Evolutionary conservation across 2,329 filamentous ascomycete genomes (phyloP), one percentile per base, ranked within the genome.

Genomic region (Bipolaris bicolor): DNA sequence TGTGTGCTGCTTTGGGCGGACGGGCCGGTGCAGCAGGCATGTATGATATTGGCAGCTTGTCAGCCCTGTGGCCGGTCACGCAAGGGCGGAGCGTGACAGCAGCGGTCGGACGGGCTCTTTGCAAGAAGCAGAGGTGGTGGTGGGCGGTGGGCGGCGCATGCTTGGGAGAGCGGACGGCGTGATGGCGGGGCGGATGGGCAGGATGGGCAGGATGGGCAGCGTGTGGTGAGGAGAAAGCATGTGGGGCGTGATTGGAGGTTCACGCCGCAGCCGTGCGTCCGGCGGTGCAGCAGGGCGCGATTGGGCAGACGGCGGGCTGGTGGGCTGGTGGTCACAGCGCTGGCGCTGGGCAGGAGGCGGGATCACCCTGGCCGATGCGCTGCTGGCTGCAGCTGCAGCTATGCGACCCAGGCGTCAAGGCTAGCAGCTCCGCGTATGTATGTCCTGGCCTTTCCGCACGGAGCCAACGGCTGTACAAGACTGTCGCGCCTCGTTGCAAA

Each of bases 401-500:
- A 65, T 62, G 65, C 67, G 66, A 29, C 64, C 59, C 20, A 41
- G 39, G 37, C 37, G 37, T 44, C 40, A 58, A 66, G 67, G 61
- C 68, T 66, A 69, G 62, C 60, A 47, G 67, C 63, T 66, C 65
- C 65, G 63, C 65, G 64, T 71, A 70, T 64, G 65, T 73, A 69
- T 68, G 67, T 70, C 68, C 70, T 70, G 70, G 70, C 66, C 66
- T 68, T 73, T 72, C 70, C 73, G 71, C 69, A 72, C 72, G 70
- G 71, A 70, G 68, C 67, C 71, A 75, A 76, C 72, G 72, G 71
- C 70, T 74, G 70, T 73, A 70, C 69, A 72, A 65, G 68, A 70
- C 66, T 67, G 74, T 76, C 71, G 73, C 72, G 75, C 69, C 73
- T 66, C 69, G 70, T 76, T 75, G 74, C 73, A 76, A 77, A 76